Base-by-base conservation (phyloP, 805 yeast genomes). In the Candida adriatica region DNA sequence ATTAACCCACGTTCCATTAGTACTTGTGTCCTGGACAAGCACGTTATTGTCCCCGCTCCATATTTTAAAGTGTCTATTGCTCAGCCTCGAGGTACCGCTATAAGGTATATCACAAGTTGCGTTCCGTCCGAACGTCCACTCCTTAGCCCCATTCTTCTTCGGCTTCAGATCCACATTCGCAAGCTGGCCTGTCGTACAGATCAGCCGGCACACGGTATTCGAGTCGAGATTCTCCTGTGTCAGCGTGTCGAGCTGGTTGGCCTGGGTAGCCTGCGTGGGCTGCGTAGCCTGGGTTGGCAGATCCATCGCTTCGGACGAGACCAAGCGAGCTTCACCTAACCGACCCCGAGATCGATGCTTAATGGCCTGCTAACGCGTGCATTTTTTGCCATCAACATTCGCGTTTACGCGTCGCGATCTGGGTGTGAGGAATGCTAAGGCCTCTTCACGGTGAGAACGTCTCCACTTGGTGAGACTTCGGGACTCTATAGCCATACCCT, bases 1-100 rank as follows among this genome's bases (percentile, higher is more conserved):
- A 60, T 90, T 92, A 29, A 90, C 59, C 65, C 75, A 81, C 0
- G 98, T 92, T 6, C 98, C 98, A 59, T 92, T 92, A 2, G 97
- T 90, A 1, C 95, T 82, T 3, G 67, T 57, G 55, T 88, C 96
- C 52, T 55, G 59, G 11, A 66, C 44, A 31, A 66, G 34, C 4
- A 73, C 63, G 33, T 66, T 69, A 31, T 66, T 68, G 29, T 68
- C 68, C 27, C 77, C 78, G 43, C 79, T 65, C 80, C 87, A 75
- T 6, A 88, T 61, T 51, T 68, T 66, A 62, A 75, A 74, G 59
- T 88, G 97, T 34, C 66, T 62, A 47, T 82, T 84, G 31, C 92
- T 81, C 20, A 87, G 63, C 32, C 88, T 61, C 18, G 83, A 70
- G 13, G 82, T 68, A 27, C 72, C 66, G 6, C 68, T 60, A 35